phyloP scores from a whole-genome alignment of 768 basidiomycete genomes.

The Hericium alpestre region DNA sequence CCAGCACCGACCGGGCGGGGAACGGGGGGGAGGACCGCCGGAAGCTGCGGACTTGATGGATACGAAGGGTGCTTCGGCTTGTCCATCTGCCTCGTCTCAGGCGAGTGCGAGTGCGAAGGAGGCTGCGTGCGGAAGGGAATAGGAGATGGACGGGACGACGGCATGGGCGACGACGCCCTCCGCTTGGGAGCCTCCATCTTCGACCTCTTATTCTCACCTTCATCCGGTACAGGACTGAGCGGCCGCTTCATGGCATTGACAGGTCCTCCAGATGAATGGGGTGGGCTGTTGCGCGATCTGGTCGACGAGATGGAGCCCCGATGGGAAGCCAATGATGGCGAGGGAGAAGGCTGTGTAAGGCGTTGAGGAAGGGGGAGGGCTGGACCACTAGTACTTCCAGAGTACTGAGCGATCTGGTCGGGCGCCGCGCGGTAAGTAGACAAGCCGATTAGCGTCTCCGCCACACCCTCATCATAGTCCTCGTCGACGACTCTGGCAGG shows the following conservation, averaged over 20 bases:
- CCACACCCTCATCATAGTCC: slow-evolving; percentile 89
- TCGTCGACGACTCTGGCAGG: slow-evolving; percentile 73
- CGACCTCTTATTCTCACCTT: slow-evolving; percentile 48
- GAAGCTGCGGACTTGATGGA: slow-evolving; percentile 42
- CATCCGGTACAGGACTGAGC: slow-evolving; percentile 54
- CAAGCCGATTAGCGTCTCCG: slow-evolving; percentile 74
- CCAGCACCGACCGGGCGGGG: slow-evolving; percentile 59
- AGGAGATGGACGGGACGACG: slow-evolving; percentile 58
- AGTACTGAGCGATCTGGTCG: slow-evolving; percentile 11
- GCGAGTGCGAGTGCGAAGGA: slow-evolving; percentile 49
- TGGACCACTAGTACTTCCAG: slow-evolving; percentile 6
- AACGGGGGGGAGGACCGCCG: slow-evolving; percentile 60
- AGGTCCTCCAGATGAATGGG: slow-evolving; percentile 20
- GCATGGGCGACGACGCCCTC: slow-evolving; percentile 44
- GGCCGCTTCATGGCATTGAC: slow-evolving; percentile 46
- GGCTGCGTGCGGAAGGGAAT: slow-evolving; percentile 67
- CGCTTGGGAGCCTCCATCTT: slow-evolving; percentile 45
- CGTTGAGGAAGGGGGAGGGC: slow-evolving; percentile 4
- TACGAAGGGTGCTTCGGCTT: slow-evolving; percentile 15
- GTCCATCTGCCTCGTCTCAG: slow-evolving; percentile 44
- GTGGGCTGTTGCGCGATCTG: slow-evolving; percentile 54
- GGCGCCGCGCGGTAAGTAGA: slow-evolving; percentile 15
- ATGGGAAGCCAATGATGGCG: slow-evolving; percentile 35
- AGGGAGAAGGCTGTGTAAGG: slow-evolving; percentile 15
- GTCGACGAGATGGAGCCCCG: slow-evolving; percentile 62